Conservation (phyloP, 75 land plant genomes). For the Picea sitchensis region DNA sequence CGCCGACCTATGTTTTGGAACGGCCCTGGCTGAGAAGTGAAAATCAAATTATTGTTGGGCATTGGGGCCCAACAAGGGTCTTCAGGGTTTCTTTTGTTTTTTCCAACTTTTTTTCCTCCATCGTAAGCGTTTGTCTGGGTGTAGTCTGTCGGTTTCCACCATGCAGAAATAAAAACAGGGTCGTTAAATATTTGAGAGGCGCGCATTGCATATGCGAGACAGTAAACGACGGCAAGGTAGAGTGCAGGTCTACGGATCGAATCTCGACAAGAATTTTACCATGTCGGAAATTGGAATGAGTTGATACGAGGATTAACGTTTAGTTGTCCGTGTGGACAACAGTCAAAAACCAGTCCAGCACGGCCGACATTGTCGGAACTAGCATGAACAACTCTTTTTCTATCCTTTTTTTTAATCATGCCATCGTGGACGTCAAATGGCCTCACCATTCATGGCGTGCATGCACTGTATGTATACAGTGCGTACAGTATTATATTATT, state of each 20-base stretch:
- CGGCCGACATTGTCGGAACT: neutral
- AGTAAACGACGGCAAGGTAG: neutral
- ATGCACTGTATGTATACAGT: no score
- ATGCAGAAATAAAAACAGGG: no score
- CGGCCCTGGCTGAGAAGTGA: neutral
- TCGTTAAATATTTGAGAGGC: no score
- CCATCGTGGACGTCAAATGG: no score
- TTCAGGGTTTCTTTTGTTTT: no score
- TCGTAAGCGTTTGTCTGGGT: neutral
- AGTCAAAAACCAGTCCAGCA: neutral
- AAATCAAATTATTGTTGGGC: neutral
- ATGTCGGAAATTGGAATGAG: no score
- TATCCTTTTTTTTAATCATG: no score
- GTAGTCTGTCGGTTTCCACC: no score
- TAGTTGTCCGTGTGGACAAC: neutral
- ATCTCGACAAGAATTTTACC: neutral
- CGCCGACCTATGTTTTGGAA: constrained; percentile 6
- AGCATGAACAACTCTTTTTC: no score
- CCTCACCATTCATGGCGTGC: no score
- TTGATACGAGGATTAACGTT: constrained; percentile 1
- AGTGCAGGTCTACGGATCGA: neutral
- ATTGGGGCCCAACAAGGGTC: neutral
- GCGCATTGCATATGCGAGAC: neutral
- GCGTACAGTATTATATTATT: no score
- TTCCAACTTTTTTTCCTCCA: neutral